These are phyloP conservation scores for Brettanomyces nanus DNA, from an alignment of 805 yeast species.

Conservation along the genomic window DNA sequence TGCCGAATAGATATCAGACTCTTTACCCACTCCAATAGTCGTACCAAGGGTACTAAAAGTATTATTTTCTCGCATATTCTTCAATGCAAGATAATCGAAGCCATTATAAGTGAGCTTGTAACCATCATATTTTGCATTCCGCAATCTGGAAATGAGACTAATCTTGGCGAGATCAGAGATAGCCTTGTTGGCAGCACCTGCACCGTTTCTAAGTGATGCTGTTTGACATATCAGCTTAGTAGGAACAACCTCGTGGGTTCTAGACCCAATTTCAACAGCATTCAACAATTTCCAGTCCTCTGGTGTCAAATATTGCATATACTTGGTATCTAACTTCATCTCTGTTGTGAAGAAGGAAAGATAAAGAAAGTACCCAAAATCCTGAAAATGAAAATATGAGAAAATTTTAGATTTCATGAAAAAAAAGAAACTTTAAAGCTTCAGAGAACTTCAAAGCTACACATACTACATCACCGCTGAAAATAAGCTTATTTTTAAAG, in stretches of 20 bases:
- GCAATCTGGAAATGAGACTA: constrained; percentile 63
- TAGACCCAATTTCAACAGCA: constrained; percentile 85
- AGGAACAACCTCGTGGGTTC: constrained; percentile 93
- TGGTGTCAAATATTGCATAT: constrained; percentile 84
- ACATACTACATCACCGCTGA: too few relatives aligned
- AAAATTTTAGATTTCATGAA: constrained; percentile 1
- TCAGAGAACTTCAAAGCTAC: not conserved
- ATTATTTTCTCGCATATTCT: constrained; percentile 68
- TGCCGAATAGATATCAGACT: constrained; percentile 87
- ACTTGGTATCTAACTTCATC: constrained; percentile 90
- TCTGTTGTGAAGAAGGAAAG: not conserved
- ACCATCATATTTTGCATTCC: constrained; percentile 95
- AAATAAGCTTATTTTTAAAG: not conserved
- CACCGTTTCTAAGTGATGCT: constrained; percentile 63
- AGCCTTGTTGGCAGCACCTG: constrained; percentile 65
- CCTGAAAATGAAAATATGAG: not conserved
- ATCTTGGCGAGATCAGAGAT: constrained; percentile 84
- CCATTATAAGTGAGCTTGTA: constrained; percentile 84
- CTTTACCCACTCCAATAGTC: constrained; percentile 95
- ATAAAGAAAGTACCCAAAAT: not conserved
- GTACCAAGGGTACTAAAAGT: constrained; percentile 73
- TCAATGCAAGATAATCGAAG: constrained; percentile 85
- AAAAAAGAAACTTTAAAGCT: too few relatives aligned
- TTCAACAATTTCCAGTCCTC: constrained; percentile 87
- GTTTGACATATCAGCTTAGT: constrained; percentile 72